A percentile compares a stretch with the other conserved stretches of the same genome.
phyloP scores from a whole-genome alignment of 768 basidiomycete genomes.

The Termitomyces sp. region DNA sequence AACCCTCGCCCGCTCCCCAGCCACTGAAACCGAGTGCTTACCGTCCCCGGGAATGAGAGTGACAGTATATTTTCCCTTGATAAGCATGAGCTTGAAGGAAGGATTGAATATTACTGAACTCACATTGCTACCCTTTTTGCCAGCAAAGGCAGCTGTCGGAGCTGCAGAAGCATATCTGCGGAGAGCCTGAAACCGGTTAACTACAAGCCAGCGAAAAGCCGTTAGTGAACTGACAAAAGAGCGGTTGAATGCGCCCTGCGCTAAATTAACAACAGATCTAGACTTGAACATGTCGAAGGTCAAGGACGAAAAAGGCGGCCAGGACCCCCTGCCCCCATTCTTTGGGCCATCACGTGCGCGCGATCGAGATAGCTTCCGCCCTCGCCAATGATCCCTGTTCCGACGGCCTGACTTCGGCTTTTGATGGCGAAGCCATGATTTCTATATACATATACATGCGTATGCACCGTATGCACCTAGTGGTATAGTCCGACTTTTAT shows the following conservation, averaged over 20 bases:
- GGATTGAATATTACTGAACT: constrained; percentile 22
- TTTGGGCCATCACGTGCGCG: constrained; percentile 11
- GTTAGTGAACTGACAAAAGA: constrained; percentile 36
- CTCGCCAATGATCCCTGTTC: neutral
- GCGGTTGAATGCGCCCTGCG: constrained; percentile 43
- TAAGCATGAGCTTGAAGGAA: neutral
- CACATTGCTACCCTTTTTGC: constrained; percentile 84
- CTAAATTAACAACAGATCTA: constrained; percentile 49
- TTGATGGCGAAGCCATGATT: neutral
- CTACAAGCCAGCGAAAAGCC: neutral
- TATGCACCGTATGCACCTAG: neutral
- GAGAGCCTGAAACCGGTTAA: constrained; percentile 13
- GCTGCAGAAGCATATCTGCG: constrained; percentile 68
- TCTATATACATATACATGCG: neutral
- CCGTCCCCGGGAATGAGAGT: constrained; percentile 97
- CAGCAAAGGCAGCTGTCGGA: constrained; percentile 87
- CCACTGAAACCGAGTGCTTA: constrained; percentile 26
- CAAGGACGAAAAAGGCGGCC: constrained; percentile 11
- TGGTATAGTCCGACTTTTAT: neutral
- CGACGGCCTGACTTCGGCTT: neutral
- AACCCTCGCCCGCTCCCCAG: constrained; percentile 4
- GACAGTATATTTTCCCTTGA: constrained; percentile 94
- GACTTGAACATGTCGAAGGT: constrained; percentile 46
- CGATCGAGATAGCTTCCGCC: constrained; percentile 4
- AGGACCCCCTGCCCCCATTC: constrained; percentile 3